These are phyloP conservation scores for Rosa rugosa DNA, from an alignment of 306 rosid species.

Conservation along the genomic window DNA sequence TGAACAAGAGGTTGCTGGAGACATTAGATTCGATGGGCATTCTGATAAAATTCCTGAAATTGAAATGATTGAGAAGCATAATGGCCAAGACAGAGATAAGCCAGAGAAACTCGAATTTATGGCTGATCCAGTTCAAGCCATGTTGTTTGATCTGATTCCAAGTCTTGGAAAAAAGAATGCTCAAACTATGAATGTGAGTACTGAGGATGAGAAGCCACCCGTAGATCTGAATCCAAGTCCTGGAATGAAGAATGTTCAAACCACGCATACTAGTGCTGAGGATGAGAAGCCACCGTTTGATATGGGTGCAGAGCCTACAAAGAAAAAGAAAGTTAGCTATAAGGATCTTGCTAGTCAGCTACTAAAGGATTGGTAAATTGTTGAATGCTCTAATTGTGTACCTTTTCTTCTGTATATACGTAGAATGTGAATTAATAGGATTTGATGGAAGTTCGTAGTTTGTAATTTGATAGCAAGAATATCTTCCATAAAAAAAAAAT, in stretches of 20 bases:
- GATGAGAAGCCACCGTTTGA: slow-evolving; percentile 43
- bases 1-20: slow-evolving; percentile 31
- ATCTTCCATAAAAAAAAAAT: background rate
- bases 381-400: background rate
- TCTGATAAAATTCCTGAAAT: slow-evolving; percentile 30
- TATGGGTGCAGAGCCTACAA: slow-evolving; percentile 41
- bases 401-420: background rate
- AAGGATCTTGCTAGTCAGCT: slow-evolving; percentile 70
- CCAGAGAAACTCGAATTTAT: slow-evolving; percentile 42
- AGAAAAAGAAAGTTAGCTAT: slow-evolving; percentile 85
- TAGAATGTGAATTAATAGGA: background rate
- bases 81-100: slow-evolving; percentile 26
- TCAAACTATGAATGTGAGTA: slow-evolving; percentile 19
- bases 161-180: slow-evolving; percentile 48
- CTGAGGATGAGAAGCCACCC: slow-evolving; percentile 37
- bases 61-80: slow-evolving; percentile 33
- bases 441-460: background rate
- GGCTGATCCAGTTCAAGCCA: slow-evolving; percentile 74
- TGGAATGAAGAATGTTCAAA: slow-evolving; percentile 38
- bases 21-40: slow-evolving; percentile 20
- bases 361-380: slow-evolving; percentile 76
- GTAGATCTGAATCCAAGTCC: slow-evolving; percentile 50
- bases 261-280: slow-evolving; percentile 9
- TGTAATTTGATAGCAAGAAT: background rate
- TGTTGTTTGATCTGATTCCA: slow-evolving; percentile 86